Evolutionary conservation across 164 flowering plant species (phyloP).

Genomic region (Sextonia rubra): DNA sequence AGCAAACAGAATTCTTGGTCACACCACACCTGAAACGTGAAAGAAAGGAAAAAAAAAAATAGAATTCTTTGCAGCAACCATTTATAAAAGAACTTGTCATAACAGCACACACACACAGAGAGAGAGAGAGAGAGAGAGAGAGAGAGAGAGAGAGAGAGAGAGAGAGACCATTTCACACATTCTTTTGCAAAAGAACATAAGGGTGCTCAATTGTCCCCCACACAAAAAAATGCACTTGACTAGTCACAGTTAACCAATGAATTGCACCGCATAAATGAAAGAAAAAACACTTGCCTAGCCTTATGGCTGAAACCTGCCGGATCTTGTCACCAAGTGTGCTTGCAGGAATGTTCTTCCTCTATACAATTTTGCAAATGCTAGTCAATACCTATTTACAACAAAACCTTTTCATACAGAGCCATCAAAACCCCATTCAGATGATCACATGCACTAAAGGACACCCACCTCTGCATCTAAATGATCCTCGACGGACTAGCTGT

Average conservation of each 20-base stretch:
- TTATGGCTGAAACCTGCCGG: background rate
- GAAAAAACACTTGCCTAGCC: background rate
- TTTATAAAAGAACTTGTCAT: too few species aligned
- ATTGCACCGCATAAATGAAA: background rate
- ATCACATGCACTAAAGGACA: background rate
- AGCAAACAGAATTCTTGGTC: too few species aligned
- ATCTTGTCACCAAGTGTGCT: background rate
- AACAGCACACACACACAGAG: too few species aligned
- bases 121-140: too few species aligned
- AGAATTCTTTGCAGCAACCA: too few species aligned
- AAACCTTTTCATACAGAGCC: background rate
- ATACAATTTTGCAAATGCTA: conserved; percentile 6
- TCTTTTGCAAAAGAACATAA: background rate
- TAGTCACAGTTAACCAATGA: too few species aligned
- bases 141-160: too few species aligned
- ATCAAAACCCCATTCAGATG: background rate
- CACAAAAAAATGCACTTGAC: background rate
- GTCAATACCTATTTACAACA: conserved; percentile 5
- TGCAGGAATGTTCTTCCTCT: background rate
- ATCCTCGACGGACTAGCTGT: background rate
- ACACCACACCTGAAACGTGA: too few species aligned
- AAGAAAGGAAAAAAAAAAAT: too few species aligned
- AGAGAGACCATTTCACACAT: background rate
- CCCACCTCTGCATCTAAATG: background rate
- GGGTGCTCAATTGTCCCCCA: conserved; percentile 1